Evolutionary conservation across 805 yeast species (phyloP), one percentile per base, ranked within the genome.

Genomic region (Priceomyces haplophilus): DNA sequence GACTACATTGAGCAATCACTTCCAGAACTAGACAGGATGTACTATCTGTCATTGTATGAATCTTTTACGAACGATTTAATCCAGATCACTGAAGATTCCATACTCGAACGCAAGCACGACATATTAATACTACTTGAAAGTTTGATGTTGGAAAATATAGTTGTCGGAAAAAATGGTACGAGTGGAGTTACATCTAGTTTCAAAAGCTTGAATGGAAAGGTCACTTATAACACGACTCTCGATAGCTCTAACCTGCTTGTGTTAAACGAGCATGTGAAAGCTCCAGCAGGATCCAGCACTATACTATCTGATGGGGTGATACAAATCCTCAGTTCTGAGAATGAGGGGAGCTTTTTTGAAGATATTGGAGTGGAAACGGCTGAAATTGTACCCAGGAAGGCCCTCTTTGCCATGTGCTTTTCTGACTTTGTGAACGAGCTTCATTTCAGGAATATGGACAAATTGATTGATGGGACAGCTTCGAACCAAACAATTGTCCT

Each of bases 381-480:
- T 4, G 52, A 51, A 1, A 53, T 70, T 53, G 56, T 54, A 3
- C 70, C 74, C 1, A 45, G 68, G 16, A 68, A 63, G 42, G 60
- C 67, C 4, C 55, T 71, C 23, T 62, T 50, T 48, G 73, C 73
- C 1, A 49, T 67, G 45, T 71, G 80, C 45, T 80, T 79, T 39
- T 69, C 82, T 2, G 69, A 69, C 20, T 80, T 87, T 57, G 90
- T 86, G 4, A 73, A 76, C n/a, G 95, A 88, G 52, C 50, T 88
- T 12, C 69, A 78, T 34, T 76, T 86, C 41, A 75, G 89, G 44
- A 73, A 76, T 10, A 61, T 88, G 15, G 62, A 69, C 2, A 47
- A 73, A 34, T 61, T 87, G 37, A 75, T 90, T 13, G 83, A 81
- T 42, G 80, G 83, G 25, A 52, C 64, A 1, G 56, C 70, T 0